Evolutionary conservation across 208 protist genomes (phyloP).

Genomic region (Wallacemonas sp.): DNA sequence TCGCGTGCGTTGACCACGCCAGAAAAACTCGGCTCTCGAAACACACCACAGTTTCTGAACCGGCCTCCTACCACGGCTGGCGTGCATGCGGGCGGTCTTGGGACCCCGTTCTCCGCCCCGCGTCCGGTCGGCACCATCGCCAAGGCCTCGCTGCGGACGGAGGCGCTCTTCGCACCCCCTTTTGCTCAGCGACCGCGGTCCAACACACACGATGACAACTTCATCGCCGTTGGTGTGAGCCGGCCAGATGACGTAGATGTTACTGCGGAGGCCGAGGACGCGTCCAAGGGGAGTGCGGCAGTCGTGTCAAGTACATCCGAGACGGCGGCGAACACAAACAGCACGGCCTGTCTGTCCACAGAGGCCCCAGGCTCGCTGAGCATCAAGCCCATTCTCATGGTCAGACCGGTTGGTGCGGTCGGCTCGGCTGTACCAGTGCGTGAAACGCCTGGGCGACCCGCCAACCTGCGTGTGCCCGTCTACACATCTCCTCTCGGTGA

Average conservation of each 20-base stretch:
- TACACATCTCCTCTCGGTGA: constrained; percentile 6
- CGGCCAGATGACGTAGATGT: not conserved
- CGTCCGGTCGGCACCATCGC: not conserved
- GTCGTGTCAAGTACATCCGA: no score
- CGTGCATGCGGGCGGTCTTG: not conserved
- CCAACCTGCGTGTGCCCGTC: constrained; percentile 2
- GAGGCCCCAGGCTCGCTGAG: not conserved
- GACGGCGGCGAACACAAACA: no score
- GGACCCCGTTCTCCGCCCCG: not conserved
- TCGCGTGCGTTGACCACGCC: not conserved
- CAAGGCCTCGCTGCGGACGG: constrained; percentile 3
- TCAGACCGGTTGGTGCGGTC: not conserved
- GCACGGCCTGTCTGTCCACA: no score
- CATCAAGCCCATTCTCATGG: constrained; percentile 9
- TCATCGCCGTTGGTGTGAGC: not conserved
- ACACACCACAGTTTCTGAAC: constrained; percentile 2
- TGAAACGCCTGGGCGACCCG: not conserved
- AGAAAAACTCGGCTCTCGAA: not conserved
- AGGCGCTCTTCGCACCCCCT: constrained; percentile 5
- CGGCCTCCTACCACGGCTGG: not conserved
- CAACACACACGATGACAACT: not conserved
- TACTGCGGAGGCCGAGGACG: not conserved
- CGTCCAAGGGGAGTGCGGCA: no score
- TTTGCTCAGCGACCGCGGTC: not conserved
- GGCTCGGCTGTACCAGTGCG: not conserved